Percentiles rank a stretch among this genome's conserved stretches.
These are phyloP conservation scores for Auricularia auricula-judae DNA, from an alignment of 768 basidiomycete genomes.

Conservation along the genomic window DNA sequence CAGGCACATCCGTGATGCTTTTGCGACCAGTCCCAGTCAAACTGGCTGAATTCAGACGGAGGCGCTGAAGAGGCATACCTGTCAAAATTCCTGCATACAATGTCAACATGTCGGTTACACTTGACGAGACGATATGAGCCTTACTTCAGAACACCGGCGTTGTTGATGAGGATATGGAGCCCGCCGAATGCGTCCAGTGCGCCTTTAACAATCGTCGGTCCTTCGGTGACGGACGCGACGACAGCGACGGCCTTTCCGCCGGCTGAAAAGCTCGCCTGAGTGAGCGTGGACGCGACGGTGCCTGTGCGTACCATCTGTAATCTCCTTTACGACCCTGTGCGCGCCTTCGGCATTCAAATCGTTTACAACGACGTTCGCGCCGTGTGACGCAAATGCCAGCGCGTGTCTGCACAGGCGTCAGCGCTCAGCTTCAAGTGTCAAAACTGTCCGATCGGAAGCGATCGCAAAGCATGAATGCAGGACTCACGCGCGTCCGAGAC, in stretches of 20 bases:
- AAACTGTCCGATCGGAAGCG: too few relatives aligned
- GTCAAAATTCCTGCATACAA: background rate
- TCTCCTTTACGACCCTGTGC: conserved; percentile 85
- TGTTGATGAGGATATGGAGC: conserved; percentile 87
- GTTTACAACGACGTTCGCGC: conserved; percentile 91
- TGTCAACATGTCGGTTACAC: background rate
- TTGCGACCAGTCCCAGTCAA: conserved; percentile 20
- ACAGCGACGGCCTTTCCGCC: conserved; percentile 86
- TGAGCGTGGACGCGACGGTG: too few relatives aligned
- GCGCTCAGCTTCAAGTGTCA: background rate
- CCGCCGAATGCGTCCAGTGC: conserved; percentile 82
- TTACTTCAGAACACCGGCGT: conserved; percentile 83
- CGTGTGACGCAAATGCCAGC: conserved; percentile 77
- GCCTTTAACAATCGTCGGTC: conserved; percentile 72
- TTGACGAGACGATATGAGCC: background rate
- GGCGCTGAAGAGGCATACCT: background rate
- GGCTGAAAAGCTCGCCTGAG: conserved; percentile 30
- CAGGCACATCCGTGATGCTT: conserved; percentile 98
- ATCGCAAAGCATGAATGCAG: background rate
- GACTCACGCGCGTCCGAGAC: conserved; percentile 84
- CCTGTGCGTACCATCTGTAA: conserved; percentile 22
- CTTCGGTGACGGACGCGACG: conserved; percentile 78
- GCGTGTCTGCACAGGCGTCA: conserved; percentile 53
- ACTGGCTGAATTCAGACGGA: too few relatives aligned
- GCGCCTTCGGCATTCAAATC: conserved; percentile 84